phyloP scores from a whole-genome alignment of 257 asterid species.

The Nicotiana obtusifolia region DNA sequence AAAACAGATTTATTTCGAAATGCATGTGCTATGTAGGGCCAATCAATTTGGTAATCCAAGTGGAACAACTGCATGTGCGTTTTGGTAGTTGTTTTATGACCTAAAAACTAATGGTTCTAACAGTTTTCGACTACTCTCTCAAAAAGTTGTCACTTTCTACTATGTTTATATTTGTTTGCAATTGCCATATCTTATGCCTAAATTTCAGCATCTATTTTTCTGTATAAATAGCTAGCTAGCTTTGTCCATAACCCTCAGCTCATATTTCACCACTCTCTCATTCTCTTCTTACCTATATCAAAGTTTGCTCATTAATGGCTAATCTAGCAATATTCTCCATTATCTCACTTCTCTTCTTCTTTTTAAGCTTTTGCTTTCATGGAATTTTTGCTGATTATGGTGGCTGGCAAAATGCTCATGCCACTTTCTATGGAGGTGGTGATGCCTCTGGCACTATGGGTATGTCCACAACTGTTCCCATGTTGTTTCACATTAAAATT shows the following conservation, averaged over 20 bases:
- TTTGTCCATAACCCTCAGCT: constrained; percentile 11
- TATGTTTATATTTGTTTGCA: background rate
- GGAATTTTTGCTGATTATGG: constrained; percentile 38
- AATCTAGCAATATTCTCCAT: constrained; percentile 9
- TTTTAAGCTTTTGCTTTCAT: constrained; percentile 21
- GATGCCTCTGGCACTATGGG: constrained; percentile 91
- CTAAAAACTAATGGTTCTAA: constrained; percentile 24
- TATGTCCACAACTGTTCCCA: constrained; percentile 9
- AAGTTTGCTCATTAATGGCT: constrained; percentile 33
- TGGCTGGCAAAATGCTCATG: constrained; percentile 63
- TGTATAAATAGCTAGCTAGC: constrained; percentile 35
- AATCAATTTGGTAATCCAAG: constrained; percentile 49
- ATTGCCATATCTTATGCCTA: constrained; percentile 11
- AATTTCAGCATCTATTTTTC: constrained; percentile 15
- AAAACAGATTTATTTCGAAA: constrained; percentile 1
- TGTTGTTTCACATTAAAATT: background rate
- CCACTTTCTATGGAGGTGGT: constrained; percentile 77
- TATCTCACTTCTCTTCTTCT: constrained; percentile 23
- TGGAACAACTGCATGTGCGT: constrained; percentile 75
- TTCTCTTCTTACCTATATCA: background rate
- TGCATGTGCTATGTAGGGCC: constrained; percentile 77
- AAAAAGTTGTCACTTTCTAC: constrained; percentile 44
- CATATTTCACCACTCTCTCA: constrained; percentile 7
- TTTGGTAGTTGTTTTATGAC: constrained; percentile 32
- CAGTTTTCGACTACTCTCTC: constrained; percentile 21